Evolutionary conservation across 495 filamentous ascomycete species (phyloP).

Genomic region (Pseudoneurospora amorphoporcata): DNA sequence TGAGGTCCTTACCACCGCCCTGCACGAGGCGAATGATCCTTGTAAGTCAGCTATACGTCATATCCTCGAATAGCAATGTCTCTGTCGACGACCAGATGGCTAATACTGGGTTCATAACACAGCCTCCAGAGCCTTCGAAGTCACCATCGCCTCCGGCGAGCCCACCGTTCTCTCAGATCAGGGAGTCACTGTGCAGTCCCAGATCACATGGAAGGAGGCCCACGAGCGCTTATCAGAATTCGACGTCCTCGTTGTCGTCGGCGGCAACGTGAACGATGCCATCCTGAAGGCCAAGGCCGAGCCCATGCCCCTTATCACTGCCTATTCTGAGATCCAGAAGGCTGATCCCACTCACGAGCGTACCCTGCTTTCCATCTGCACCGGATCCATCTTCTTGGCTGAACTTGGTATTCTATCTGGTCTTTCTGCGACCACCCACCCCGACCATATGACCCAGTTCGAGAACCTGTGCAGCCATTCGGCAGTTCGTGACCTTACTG

Average conservation of each 20-base stretch:
- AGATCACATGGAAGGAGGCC: conserved; percentile 58
- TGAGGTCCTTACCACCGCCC: conserved; percentile 49
- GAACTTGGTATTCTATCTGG: conserved; percentile 61
- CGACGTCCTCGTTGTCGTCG: conserved; percentile 61
- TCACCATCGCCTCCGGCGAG: conserved; percentile 51
- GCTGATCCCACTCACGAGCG: conserved; percentile 59
- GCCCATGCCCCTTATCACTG: conserved; percentile 52
- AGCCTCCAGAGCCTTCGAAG: conserved; percentile 53
- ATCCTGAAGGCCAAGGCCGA: conserved; percentile 49
- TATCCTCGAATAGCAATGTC: not conserved
- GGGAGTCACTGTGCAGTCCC: conserved; percentile 65
- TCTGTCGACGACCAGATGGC: not conserved
- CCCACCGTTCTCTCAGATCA: conserved; percentile 52
- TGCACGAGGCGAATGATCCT: conserved; percentile 50
- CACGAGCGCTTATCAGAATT: conserved; percentile 54
- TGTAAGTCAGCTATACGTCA: conserved; percentile 32
- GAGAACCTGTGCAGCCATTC: conserved; percentile 61
- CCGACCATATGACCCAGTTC: conserved; percentile 49
- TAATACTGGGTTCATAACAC: not conserved
- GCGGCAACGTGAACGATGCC: conserved; percentile 40
- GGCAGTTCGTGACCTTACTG: conserved; percentile 42
- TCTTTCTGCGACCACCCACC: conserved; percentile 62
- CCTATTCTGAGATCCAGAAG: conserved; percentile 57
- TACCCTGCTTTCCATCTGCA: conserved; percentile 66
- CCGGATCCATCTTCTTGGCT: conserved; percentile 62